Percentiles rank a stretch among this genome's conserved stretches.
phyloP scores from a whole-genome alignment of 495 filamentous ascomycete genomes.

The Xylaria flabelliformis region DNA sequence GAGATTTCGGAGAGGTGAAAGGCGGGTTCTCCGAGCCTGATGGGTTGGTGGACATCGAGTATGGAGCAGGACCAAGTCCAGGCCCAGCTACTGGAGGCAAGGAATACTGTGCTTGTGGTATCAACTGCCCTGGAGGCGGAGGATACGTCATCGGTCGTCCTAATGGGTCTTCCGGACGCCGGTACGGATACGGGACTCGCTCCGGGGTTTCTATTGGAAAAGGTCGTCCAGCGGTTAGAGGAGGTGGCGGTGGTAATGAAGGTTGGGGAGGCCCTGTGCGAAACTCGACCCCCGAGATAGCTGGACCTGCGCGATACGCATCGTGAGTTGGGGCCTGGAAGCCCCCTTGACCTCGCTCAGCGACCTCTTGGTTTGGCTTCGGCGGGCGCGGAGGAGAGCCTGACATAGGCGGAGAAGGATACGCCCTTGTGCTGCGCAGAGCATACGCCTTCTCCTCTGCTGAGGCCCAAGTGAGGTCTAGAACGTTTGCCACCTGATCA shows the following conservation, averaged over 20 bases:
- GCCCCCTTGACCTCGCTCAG: slow-evolving; percentile 61
- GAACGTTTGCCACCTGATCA: slow-evolving; percentile 70
- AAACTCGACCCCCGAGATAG: slow-evolving; percentile 51
- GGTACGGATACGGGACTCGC: slow-evolving; percentile 46
- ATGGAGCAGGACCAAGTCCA: slow-evolving; percentile 43
- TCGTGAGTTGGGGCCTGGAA: slow-evolving; percentile 55
- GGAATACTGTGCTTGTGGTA: slow-evolving; percentile 41
- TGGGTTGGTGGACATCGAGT: slow-evolving; percentile 44
- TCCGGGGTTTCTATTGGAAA: slow-evolving; percentile 50
- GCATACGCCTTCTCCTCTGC: slow-evolving; percentile 72
- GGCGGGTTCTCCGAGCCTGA: slow-evolving; percentile 45
- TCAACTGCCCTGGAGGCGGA: slow-evolving; percentile 39
- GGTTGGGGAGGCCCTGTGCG: slow-evolving; percentile 42
- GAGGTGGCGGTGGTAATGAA: slow-evolving; percentile 36
- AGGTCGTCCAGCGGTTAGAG: slow-evolving; percentile 36
- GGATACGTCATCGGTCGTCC: slow-evolving; percentile 46
- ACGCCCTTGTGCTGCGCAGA: slow-evolving; percentile 65
- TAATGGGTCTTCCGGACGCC: slow-evolving; percentile 46
- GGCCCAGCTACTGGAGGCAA: slow-evolving; percentile 43
- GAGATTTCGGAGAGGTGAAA: slow-evolving; percentile 64
- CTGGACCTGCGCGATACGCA: slow-evolving; percentile 53
- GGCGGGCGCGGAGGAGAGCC: slow-evolving; percentile 73
- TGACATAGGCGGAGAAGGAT: slow-evolving; percentile 86
- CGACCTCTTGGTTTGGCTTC: slow-evolving; percentile 66
- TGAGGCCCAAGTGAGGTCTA: slow-evolving; percentile 72